A percentile compares a stretch with the other conserved stretches of the same genome.
Evolutionary conservation across 441 rosid species (phyloP).

Genomic region (Erysimum cheiri): DNA sequence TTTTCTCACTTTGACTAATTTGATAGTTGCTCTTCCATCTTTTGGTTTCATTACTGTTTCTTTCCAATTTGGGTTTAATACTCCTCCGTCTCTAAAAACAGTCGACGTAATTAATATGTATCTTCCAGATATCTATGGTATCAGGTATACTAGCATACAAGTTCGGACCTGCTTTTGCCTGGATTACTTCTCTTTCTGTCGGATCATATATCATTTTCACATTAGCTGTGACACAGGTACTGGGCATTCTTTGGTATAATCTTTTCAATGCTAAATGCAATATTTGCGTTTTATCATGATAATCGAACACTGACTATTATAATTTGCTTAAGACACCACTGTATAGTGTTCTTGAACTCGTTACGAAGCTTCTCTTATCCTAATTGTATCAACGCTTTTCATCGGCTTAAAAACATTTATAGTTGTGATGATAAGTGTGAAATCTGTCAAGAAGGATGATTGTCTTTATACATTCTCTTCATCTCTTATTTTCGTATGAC

Average conservation of each 20-base stretch:
- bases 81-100: constrained; percentile 40
- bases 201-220: constrained; percentile 83
- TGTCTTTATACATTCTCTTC: constrained; percentile 6
- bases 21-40: neutral
- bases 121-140: constrained; percentile 88
- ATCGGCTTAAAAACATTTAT: constrained; percentile 5
- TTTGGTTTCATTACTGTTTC: constrained; percentile 23
- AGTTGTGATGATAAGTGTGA: constrained; percentile 14
- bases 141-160: constrained; percentile 89
- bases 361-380: constrained; percentile 18
- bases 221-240: constrained; percentile 86
- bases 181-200: constrained; percentile 87
- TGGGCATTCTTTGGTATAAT: neutral
- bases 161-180: constrained; percentile 84
- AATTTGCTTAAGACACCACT: constrained; percentile 6
- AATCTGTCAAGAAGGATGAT: constrained; percentile 3
- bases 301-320: constrained; percentile 12
- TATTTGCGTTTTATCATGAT: neutral
- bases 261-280: constrained; percentile 18
- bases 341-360: constrained; percentile 5
- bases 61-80: constrained; percentile 30
- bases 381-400: constrained; percentile 12
- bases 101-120: constrained; percentile 52
- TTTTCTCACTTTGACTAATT: constrained; percentile 21
- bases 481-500: neutral